These are phyloP conservation scores for Lithocarpus polystachyus DNA, from an alignment of 306 rosid genomes.

Conservation along the genomic window DNA sequence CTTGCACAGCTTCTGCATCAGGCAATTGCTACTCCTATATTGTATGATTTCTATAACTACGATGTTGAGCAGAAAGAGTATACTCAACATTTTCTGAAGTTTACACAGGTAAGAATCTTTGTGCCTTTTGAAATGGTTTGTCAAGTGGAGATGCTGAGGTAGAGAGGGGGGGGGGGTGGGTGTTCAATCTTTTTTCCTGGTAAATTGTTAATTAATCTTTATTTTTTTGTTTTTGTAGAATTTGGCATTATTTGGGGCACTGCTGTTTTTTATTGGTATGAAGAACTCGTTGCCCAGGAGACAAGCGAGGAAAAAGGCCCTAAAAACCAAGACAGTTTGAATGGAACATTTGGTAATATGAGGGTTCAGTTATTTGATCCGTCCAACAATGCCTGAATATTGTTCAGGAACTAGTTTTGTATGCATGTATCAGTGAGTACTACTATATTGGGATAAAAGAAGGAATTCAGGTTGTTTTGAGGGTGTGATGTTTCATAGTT, in stretches of 20 bases:
- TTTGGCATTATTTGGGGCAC: slow-evolving; percentile 67
- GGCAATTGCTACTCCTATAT: slow-evolving; percentile 46
- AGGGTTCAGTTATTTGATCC: background rate
- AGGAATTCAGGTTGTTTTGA: slow-evolving; percentile 1
- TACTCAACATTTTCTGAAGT: slow-evolving; percentile 52
- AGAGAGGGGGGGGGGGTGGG: background rate
- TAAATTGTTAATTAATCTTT: background rate
- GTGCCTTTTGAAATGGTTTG: background rate
- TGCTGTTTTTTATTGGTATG: slow-evolving; percentile 62
- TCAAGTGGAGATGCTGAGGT: background rate
- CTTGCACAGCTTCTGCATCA: slow-evolving; percentile 57
- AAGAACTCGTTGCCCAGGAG: slow-evolving; percentile 50
- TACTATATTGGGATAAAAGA: background rate
- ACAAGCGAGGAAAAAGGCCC: slow-evolving; percentile 42
- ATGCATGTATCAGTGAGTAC: slow-evolving; percentile 12
- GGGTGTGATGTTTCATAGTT: slow-evolving; percentile 4
- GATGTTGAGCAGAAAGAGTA: slow-evolving; percentile 57
- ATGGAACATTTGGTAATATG: background rate
- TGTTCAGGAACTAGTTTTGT: slow-evolving; percentile 27
- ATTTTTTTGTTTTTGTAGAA: slow-evolving; percentile 36
- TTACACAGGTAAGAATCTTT: slow-evolving; percentile 49
- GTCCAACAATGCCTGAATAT: slow-evolving; percentile 5
- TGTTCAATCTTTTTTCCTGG: background rate
- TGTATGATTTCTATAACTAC: slow-evolving; percentile 68
- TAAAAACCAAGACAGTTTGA: slow-evolving; percentile 46